Base-by-base conservation (phyloP, 768 basidiomycete genomes). In the Panaeolus papilionaceus region DNA sequence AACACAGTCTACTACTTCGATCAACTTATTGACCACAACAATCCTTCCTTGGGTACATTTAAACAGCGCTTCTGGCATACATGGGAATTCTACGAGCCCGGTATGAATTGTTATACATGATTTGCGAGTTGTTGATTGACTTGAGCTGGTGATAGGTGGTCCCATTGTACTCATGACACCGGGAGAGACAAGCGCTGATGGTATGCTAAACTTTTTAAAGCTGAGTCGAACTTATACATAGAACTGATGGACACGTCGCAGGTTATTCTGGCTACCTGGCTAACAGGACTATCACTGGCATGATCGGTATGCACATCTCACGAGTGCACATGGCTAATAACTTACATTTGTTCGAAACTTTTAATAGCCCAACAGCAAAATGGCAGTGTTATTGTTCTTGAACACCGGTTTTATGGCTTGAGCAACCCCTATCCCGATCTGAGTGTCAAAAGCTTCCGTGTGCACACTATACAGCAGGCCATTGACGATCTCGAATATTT, bases 341-440 rank as follows among this genome's bases (percentile, higher is more conserved):
- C 40, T 20, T 16, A 39, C 45, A 47, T 23, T 40, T 33, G 7
- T 42, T n/a, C 23, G 12, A 12, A 45, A 38, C 39, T 69, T 63
- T 3, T 33, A 33, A 33, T 33, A 82, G 88, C 90, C 10, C 87
- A 90, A 72, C 87, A 89, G 74, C 81, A 90, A 66, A 85, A 85
- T 40, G 91, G 88, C 23, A 86, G 86, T 18, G 83, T 86, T 5
- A 80, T 92, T 69, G 79, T 92, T 37, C 68, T 92, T 28, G 91
- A 93, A 71, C 92, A 93, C 72, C 84, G 92, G 26, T 93, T 89
- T 81, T 92, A 88, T 69, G 92, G 92, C 14, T 77, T 85, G n/a
- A 92, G 91, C 66, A 93, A 92, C 73, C 92, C 92, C 4, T 84
- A 82, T 61, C 79, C 84, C 20, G 83, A 92, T 74, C 83, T 93